Percentiles rank a stretch among this genome's conserved stretches.
These are phyloP conservation scores for Ligustrum vulgare DNA, from an alignment of 257 asterid species.

Conservation along the genomic window DNA sequence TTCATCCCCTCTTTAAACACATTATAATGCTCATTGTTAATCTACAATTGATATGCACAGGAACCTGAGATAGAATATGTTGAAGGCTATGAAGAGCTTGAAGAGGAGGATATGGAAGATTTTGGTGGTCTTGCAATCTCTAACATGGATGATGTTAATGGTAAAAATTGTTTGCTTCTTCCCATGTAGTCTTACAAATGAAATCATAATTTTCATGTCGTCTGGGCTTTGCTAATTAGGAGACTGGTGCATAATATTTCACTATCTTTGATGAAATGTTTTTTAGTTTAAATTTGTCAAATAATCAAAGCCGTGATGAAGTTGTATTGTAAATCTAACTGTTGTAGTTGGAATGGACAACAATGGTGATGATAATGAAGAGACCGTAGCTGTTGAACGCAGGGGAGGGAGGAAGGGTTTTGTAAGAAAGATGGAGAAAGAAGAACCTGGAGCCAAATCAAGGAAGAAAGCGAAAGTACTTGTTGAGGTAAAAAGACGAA, in stretches of 20 bases:
- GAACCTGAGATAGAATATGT: constrained; percentile 73
- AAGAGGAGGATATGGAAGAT: constrained; percentile 93
- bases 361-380: constrained; percentile 23
- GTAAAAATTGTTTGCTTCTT: constrained; percentile 26
- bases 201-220: not conserved
- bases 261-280: not conserved
- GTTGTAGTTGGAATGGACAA: constrained; percentile 42
- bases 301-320: not conserved
- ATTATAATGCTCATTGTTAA: constrained; percentile 21
- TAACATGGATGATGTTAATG: constrained; percentile 39
- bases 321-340: not conserved
- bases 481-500: constrained; percentile 49
- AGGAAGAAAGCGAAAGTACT: constrained; percentile 30
- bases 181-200: too few relatives aligned
- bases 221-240: constrained; percentile 1
- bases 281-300: not conserved
- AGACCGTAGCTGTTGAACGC: too few relatives aligned
- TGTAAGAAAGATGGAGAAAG: too few relatives aligned
- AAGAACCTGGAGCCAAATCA: too few relatives aligned
- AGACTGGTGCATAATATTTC: not conserved
- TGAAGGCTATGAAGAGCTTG: constrained; percentile 89
- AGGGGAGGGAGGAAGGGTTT: too few relatives aligned
- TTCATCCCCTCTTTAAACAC: not conserved
- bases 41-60: constrained; percentile 36
- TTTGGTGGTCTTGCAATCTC: constrained; percentile 44